Base-by-base conservation (phyloP, 2,329 filamentous ascomycete genomes). In the Talaromyces atroroseus region DNA sequence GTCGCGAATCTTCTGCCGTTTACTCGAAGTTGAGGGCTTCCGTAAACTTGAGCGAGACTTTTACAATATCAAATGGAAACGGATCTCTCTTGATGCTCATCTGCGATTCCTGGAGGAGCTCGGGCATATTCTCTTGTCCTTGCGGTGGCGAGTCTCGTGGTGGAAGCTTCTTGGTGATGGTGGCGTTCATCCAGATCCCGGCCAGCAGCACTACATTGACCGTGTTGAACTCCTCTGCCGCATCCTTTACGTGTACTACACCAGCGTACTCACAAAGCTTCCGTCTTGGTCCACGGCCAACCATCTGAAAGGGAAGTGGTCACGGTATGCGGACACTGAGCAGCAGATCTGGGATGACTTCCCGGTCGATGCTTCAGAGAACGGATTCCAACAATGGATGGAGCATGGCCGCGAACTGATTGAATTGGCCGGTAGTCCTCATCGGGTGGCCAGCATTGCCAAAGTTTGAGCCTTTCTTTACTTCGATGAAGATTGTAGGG, bases 221-320 rank as follows among this genome's bases (percentile, higher is more conserved):
- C 70, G 74, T 3, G 74, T 75, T 8, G 68, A 71, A 38, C 61
- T 70, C 20, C 68, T 77, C 14, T 76, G 74, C 62, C 65, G 72
- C 46, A 73, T 76, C 44, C 67, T 78, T 7, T 77, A 77, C 57
- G 75, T 76, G 45, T 77, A 76, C 62, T 77, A 76, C 59, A 76
- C 73, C 21, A 73, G 69, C 51, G 71, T 76, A 2, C 62, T 72
- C 36, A 71, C 73, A 16, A 76, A 75, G 57, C 61, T 76, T 16
- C 72, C 70, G 0, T 70, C 73, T 0, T 75, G 73, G 71, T 70
- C 65, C 3, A 63, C 62, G 1, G 58, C 67, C 4, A 67, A 71
- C 52, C 68, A 69, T 14, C 68, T 72, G 23, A 72, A 74, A 58
- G 74, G 72, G 5, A 65, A 71, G 10, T 73, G 67, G 67, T 75